Evolutionary conservation across 108 stramenopile genomes (phyloP), one percentile per base, ranked within the genome.

Genomic region (Asterionellopsis glacialis): DNA sequence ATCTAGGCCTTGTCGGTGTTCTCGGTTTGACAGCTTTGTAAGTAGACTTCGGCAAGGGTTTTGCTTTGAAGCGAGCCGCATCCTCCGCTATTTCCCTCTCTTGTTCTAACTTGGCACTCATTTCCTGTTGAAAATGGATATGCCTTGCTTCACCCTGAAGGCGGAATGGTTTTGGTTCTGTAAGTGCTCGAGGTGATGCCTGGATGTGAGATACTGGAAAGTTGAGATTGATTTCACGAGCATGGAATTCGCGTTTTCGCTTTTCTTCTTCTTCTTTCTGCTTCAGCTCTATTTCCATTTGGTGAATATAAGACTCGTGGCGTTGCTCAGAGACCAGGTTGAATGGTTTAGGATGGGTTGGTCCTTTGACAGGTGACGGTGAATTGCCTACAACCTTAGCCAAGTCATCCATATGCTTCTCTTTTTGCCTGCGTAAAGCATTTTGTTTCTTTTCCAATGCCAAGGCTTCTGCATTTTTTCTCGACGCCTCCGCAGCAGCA

Each of bases 401-500:
- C 61, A 63, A 33, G n/a, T 49, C 61, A 27, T 63, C 61, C 28
- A 51, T 24, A 19, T 63, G 61, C 13, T 63, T 49, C 61, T 51
- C 50, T 18, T 40, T 19, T 40, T 63, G 48, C 23, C 38, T 49
- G 33, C 28, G 33, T 51, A 39, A 9, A 9, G 11, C 28, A 1
- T 51, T 39, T 11, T 12, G 24, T 39, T 14, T 16, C 5, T 44
- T 41, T 23, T 51, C 61, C 27, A 16, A 11, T 15, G 28, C 24
- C 50, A 51, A 51, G 16, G 16, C 11, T 63, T 63, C 61, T 24
- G 38, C 61, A 28, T 51, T 49, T 11, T 23, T 51, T 25, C 48
- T 25, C 16, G 61, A 63, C 3, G 28, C 33, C 39, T 44, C 25
- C 48, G 27, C 14, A 24, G 50, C 48, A 12, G 61, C 61, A 16